These are phyloP conservation scores for Barnettozyma populi DNA, from an alignment of 805 yeast species.

Conservation along the genomic window DNA sequence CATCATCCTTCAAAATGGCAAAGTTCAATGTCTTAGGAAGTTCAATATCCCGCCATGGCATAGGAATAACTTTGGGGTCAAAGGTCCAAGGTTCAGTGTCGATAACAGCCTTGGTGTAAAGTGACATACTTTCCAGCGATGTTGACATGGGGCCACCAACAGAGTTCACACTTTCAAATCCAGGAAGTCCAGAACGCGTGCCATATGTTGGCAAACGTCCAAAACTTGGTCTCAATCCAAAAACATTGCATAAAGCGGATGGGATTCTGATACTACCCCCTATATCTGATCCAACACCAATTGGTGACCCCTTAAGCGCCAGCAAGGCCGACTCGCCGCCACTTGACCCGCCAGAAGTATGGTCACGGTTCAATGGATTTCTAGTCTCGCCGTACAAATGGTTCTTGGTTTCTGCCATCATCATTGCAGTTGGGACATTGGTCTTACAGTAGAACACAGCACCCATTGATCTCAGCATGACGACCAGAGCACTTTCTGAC, in stretches of 20 bases:
- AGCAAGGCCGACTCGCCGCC: constrained; percentile 67
- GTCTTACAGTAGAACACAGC: constrained; percentile 63
- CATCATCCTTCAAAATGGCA: constrained; percentile 40
- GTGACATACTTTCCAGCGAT: constrained; percentile 56
- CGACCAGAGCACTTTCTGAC: constrained; percentile 42
- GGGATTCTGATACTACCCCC: constrained; percentile 69
- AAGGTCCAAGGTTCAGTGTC: constrained; percentile 47
- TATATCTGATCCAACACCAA: constrained; percentile 64
- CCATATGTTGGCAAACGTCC: constrained; percentile 38
- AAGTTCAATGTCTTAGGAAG: constrained; percentile 31
- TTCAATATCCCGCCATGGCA: constrained; percentile 40
- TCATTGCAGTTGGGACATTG: constrained; percentile 59
- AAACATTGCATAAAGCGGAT: constrained; percentile 55
- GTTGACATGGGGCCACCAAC: constrained; percentile 69
- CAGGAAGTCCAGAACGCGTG: constrained; percentile 11
- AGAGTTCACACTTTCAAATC: constrained; percentile 42
- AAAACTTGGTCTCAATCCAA: constrained; percentile 56
- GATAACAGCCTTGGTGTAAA: constrained; percentile 52
- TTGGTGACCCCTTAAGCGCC: constrained; percentile 49
- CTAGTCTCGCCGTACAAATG: constrained; percentile 52
- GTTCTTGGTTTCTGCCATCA: constrained; percentile 61
- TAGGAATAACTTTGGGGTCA: constrained; percentile 46
- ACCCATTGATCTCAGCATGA: constrained; percentile 27
- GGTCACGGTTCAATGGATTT: constrained; percentile 49
- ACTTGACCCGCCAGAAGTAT: constrained; percentile 67